Base-by-base conservation (phyloP, 139 green algal genomes). In the Coelastrella sp. region DNA sequence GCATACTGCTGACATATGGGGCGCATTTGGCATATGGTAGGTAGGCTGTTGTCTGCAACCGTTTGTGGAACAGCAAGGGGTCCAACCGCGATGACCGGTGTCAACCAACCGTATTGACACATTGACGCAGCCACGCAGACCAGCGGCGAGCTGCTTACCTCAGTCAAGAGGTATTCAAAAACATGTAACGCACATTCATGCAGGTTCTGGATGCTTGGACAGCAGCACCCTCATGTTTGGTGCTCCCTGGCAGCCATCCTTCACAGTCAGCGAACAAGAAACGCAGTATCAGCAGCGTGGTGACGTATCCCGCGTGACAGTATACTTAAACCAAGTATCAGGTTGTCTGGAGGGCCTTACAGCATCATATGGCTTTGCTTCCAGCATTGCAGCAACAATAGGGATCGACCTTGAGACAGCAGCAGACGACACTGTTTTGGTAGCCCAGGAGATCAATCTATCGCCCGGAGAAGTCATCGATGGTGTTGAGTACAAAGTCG, bases 211-310 rank as follows among this genome's bases (percentile, higher is more conserved):
- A 35, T 77, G 68, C 23, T 30, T 81, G 32, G 73, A 81, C 73
- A 50, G 48, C 73, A 67, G 73, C 73, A 81, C 48, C 3, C 27
- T 34, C 17, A 60, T 81, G 35, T 81, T 81, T 51, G 73, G 73
- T 25, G 73, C 73, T 32, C 73, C 73, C 17, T 81, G 73, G 73
- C 17, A 66, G 25, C 32, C 73, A 27, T 35, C 45, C n/a, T 63
- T 60, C 0, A 38, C 48, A 3, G 41, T 62, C 38, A 25, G 34
- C 13, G 41, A 60, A 35, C 71, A 79, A 27, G 71, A 79, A 57
- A 40, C 68, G 27, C 38, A 79, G 17, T 60, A 60, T n/a, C 40
- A 38, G 71, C 71, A 62, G 11, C 34, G n/a, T n/a, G 71, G 71
- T 0, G 43, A 41, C 5, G 15, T 79, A 3, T 53, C 41, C 5